Evolutionary conservation across 768 basidiomycete genomes (phyloP), one percentile per base, ranked within the genome.

Genomic region (Tricholoma bakamatsutake): DNA sequence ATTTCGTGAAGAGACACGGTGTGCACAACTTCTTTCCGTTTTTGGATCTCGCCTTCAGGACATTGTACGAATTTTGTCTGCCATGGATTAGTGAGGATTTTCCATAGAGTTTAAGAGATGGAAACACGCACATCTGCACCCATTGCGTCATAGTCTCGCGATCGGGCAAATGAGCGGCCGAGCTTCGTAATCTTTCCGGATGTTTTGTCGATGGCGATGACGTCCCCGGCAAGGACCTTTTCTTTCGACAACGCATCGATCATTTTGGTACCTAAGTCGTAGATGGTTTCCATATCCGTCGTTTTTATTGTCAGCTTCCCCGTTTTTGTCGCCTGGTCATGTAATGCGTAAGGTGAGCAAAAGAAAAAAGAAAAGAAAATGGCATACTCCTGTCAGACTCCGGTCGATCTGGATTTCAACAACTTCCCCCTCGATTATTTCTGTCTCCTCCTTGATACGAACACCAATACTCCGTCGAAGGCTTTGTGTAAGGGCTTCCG

Each of bases 231-330:
- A 5, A 93, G 80, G 5, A 98, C 93, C 65, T 98, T 98, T 75
- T 98, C 97, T 73, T 98, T 97, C 37, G 93, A 89, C 28, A 99
- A 74, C 3, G 94, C 87, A 62, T 99, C 97, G 49, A 99, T 98
- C 97, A 99, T 98, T 80, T 98, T 99, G 50, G 87, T 92, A 10
- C 97, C 97, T 30, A 98, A 80, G 72, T 99, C 97, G 68, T 99
- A 99, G 31, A 99, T 88, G 4, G 97, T 98, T 75, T 98, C 97
- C 97, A 99, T 98, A 69, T 98, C 96, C 2, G 94, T 97, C 12
- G 93, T 96, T 73, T 98, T 98, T 64, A 99, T 89, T 0, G 97
- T 98, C 57, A 98, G 71, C 69, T 97, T 95, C 2, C 96, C 97
- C 1, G 97, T 98, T 74, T 98, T 98, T 4, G 94, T 97, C 0